A percentile compares a stretch with the other conserved stretches of the same genome.
Conservation (phyloP, 768 basidiomycete species). For the Boletellus ananas region DNA sequence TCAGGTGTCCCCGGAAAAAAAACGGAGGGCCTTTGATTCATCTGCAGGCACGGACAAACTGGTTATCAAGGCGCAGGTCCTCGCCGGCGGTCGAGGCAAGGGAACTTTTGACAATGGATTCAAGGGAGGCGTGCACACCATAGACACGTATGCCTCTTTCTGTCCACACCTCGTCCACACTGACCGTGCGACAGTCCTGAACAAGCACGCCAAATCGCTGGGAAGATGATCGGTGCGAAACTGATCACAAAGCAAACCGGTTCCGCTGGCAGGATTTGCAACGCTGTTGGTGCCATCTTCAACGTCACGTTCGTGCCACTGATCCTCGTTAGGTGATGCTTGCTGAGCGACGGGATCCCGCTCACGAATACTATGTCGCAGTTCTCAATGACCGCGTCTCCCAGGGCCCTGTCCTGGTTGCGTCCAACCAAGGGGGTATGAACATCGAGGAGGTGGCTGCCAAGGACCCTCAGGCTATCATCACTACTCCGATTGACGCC, state of each 20-base stretch:
- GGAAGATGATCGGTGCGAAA: constrained; percentile 90
- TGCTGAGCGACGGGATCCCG: constrained; percentile 88
- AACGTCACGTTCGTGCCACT: constrained; percentile 5
- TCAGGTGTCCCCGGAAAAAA: not conserved
- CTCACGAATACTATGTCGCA: constrained; percentile 97
- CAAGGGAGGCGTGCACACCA: constrained; percentile 95
- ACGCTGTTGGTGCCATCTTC: constrained; percentile 60
- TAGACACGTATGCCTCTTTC: constrained; percentile 59
- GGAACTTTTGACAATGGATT: constrained; percentile 94
- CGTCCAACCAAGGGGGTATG: constrained; percentile 96
- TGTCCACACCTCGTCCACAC: not conserved
- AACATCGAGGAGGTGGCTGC: constrained; percentile 99
- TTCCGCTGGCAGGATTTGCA: constrained; percentile 86
- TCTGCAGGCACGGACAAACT: constrained; percentile 64
- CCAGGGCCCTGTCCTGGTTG: constrained; percentile 88
- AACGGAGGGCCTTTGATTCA: not conserved
- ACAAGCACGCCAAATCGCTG: constrained; percentile 82
- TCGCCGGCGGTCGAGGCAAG: constrained; percentile 98
- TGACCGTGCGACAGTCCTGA: constrained; percentile 54
- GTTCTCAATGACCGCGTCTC: constrained; percentile 91
- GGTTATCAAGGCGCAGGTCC: constrained; percentile 98
- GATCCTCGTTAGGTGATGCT: constrained; percentile 81
- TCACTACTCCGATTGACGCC: constrained; percentile 89
- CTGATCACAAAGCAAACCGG: constrained; percentile 99
- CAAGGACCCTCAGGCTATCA: constrained; percentile 90